phyloP scores from a whole-genome alignment of 164 flowering plant genomes.

The Buxus sempervirens region DNA sequence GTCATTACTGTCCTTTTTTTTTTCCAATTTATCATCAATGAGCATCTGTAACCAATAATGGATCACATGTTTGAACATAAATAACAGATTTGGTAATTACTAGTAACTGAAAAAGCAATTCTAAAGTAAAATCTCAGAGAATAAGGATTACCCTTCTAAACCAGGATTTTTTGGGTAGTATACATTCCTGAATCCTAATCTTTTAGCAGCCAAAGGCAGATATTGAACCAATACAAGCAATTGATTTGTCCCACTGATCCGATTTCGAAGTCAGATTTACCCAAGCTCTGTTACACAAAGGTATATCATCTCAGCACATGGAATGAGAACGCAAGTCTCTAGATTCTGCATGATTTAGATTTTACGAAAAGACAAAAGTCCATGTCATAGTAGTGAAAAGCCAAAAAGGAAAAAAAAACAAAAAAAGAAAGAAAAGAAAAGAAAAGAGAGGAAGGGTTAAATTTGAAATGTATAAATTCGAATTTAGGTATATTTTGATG shows the following conservation, averaged over 20 bases:
- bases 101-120: neutral
- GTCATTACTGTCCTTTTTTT: no score
- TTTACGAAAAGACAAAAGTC: no score
- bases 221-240: slow-evolving; percentile 96
- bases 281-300: slow-evolving; percentile 65
- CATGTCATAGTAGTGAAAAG: no score
- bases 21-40: no score
- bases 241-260: slow-evolving; percentile 57
- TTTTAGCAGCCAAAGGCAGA: slow-evolving; percentile 81
- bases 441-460: neutral
- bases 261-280: slow-evolving; percentile 49
- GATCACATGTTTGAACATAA: no score
- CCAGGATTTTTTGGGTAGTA: slow-evolving; percentile 79
- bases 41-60: no score
- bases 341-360: no score
- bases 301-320: neutral
- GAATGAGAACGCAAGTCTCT: no score
- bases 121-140: neutral
- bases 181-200: slow-evolving; percentile 63
- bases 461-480: no score
- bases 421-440: neutral
- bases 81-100: neutral
- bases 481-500: no score
- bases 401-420: no score
- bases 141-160: slow-evolving; percentile 79